Conservation (phyloP, 2,329 filamentous ascomycete genomes). For the Fonsecaea pedrosoi region DNA sequence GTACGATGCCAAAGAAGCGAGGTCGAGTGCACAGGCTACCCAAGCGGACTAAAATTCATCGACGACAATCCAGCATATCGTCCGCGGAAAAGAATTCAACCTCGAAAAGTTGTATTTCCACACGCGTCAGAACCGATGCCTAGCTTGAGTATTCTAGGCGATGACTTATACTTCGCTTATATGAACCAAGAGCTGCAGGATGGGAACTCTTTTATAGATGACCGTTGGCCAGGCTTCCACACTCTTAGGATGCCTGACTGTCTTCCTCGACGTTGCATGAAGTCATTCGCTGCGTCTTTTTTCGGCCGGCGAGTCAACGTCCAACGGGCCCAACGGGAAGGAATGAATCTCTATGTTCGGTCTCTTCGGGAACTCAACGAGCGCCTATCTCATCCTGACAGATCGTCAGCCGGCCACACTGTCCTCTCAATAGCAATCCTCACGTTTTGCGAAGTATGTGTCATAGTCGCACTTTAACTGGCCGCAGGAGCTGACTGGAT, state of each 20-base stretch:
- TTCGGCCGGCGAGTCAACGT: constrained; percentile 6
- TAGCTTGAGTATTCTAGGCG: constrained; percentile 1
- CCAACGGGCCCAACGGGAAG: constrained; percentile 5
- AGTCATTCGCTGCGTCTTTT: constrained; percentile 15
- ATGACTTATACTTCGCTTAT: constrained; percentile 16
- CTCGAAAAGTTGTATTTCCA: background rate
- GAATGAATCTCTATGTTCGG: constrained; percentile 10
- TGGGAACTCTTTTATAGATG: constrained; percentile 8
- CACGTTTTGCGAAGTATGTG: constrained; percentile 13
- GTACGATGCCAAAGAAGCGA: constrained; percentile 8
- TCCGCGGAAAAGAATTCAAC: background rate
- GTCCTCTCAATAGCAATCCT: constrained; percentile 15
- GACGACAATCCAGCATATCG: constrained; percentile 13
- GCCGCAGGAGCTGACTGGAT: background rate
- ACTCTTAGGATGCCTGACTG: constrained; percentile 1
- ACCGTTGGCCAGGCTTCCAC: constrained; percentile 12
- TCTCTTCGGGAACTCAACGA: constrained; percentile 11
- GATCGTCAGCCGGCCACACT: background rate
- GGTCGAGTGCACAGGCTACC: constrained; percentile 16
- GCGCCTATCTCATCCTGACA: constrained; percentile 2
- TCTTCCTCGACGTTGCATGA: constrained; percentile 14
- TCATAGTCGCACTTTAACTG: background rate
- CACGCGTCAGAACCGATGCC: background rate
- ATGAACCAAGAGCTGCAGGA: constrained; percentile 4
- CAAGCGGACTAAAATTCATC: constrained; percentile 7